Conservation (phyloP, 2,329 filamentous ascomycete species). For the Colletotrichum truncatum region DNA sequence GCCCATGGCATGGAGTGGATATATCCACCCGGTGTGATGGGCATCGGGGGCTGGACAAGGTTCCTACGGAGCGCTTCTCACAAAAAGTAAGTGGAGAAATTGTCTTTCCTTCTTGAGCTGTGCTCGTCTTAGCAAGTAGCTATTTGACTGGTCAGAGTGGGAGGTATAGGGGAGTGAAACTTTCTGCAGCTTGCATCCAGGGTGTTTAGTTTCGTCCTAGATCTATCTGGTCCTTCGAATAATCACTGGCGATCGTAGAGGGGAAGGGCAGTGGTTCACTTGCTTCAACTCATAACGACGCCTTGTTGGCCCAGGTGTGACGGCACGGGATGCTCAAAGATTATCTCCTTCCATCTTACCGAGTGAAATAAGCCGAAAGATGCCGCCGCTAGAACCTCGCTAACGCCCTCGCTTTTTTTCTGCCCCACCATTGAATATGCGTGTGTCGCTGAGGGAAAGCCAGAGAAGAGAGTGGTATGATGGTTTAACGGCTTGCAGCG, state of each 20-base stretch:
- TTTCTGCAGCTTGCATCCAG: no score
- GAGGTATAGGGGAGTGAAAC: no score
- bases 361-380: no score
- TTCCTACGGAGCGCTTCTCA: neutral
- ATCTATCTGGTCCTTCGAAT: no score
- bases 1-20: slow-evolving; percentile 20
- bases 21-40: slow-evolving; percentile 26
- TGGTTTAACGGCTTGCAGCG: slow-evolving; percentile 6
- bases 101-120: neutral
- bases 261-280: no score
- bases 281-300: no score
- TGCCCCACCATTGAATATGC: slow-evolving; percentile 21
- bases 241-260: no score
- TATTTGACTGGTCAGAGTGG: slow-evolving; percentile 1
- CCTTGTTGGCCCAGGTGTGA: no score
- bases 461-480: slow-evolving; percentile 2
- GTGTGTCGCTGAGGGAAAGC: neutral
- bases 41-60: neutral
- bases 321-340: no score
- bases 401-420: no score
- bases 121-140: neutral
- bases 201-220: no score
- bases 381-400: neutral
- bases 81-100: neutral
- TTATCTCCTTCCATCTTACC: no score